These are phyloP conservation scores for Trichoderma simmonsii DNA, from an alignment of 2,329 filamentous ascomycete species.

Conservation along the genomic window DNA sequence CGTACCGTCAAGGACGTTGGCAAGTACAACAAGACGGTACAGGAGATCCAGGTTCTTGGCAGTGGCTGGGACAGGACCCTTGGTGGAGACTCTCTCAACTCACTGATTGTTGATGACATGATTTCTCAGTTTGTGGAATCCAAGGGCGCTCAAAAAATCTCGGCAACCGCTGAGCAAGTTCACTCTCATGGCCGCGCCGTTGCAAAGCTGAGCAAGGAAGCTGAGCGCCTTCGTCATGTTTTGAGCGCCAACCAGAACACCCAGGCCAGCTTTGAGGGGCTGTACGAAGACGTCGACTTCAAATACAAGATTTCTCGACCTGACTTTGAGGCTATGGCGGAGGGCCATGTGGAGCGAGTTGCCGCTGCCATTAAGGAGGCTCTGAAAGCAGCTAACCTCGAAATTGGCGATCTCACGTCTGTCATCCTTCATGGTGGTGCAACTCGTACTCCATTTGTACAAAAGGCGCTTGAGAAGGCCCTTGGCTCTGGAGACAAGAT, in stretches of 20 bases:
- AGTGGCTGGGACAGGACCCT: conserved; percentile 85
- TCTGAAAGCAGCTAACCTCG: conserved; percentile 68
- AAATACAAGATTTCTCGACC: conserved; percentile 80
- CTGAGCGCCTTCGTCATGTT: conserved; percentile 81
- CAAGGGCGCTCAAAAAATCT: conserved; percentile 62
- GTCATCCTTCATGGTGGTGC: conserved; percentile 91
- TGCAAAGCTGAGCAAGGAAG: conserved; percentile 89
- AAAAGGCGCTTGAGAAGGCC: conserved; percentile 77
- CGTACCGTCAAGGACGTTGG: conserved; percentile 86
- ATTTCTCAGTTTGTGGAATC: conserved; percentile 72
- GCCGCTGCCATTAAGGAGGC: conserved; percentile 68
- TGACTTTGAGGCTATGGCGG: conserved; percentile 76
- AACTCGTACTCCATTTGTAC: conserved; percentile 88
- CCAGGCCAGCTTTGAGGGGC: conserved; percentile 74
- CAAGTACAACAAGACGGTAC: conserved; percentile 92
- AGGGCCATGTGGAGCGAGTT: conserved; percentile 66
- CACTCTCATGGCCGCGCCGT: conserved; percentile 77
- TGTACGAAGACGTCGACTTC: conserved; percentile 92
- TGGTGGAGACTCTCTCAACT: conserved; percentile 85
- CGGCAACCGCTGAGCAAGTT: conserved; percentile 60
- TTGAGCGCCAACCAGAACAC: conserved; percentile 90
- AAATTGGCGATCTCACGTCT: conserved; percentile 75
- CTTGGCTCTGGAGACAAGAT: conserved; percentile 74
- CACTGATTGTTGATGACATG: conserved; percentile 86
- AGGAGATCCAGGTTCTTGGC: conserved; percentile 88